A percentile compares a stretch with the other conserved stretches of the same genome.
phyloP scores from a whole-genome alignment of 2,329 filamentous ascomycete genomes.

The Clarireedia homoeocarpa region DNA sequence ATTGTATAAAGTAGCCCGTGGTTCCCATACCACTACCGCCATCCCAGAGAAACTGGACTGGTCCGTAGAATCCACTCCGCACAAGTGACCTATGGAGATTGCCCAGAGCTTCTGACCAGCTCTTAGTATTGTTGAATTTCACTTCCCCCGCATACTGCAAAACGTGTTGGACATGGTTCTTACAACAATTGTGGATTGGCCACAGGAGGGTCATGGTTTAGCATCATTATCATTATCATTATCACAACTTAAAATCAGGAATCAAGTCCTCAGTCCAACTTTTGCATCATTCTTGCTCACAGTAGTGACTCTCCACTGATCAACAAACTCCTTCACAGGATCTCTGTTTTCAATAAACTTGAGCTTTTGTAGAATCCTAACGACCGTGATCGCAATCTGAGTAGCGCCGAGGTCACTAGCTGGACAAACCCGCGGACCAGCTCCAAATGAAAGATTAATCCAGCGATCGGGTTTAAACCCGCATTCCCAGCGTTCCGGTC shows the following conservation, averaged over 20 bases:
- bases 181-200: too few species aligned
- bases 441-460: background rate
- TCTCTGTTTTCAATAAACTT: background rate
- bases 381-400: background rate
- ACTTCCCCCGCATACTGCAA: too few species aligned
- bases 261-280: background rate
- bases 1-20: too few species aligned
- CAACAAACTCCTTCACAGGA: background rate
- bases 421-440: background rate
- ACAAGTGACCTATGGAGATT: too few species aligned
- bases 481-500: background rate
- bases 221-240: too few species aligned
- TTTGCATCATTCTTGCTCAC: background rate
- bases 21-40: too few species aligned
- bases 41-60: too few species aligned
- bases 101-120: too few species aligned
- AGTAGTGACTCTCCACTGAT: background rate
- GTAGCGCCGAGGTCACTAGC: background rate
- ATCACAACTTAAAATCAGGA: background rate
- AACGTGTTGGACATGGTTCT: too few species aligned
- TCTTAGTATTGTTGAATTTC: too few species aligned
- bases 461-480: conserved; percentile 1
- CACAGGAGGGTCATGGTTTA: too few species aligned
- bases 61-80: too few species aligned
- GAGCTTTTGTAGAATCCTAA: background rate